Conservation (phyloP, 495 filamentous ascomycete species). For the Aspergillus conjunctus region DNA sequence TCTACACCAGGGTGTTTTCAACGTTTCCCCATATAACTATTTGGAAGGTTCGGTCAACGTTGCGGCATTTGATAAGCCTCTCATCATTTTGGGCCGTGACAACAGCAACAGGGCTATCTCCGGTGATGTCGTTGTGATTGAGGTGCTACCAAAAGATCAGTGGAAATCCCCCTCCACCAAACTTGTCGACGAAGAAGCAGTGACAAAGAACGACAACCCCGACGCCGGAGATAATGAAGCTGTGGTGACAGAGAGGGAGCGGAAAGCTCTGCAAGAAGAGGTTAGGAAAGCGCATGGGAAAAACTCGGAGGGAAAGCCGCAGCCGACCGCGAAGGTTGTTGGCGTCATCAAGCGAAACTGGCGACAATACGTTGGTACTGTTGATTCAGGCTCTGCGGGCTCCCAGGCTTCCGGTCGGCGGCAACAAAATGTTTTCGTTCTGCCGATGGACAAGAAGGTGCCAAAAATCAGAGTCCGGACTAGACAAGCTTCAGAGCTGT, state of each 20-base stretch:
- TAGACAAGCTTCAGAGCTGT: constrained; percentile 79
- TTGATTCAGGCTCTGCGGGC: constrained; percentile 82
- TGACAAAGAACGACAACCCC: constrained; percentile 91
- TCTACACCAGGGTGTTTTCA: constrained; percentile 91
- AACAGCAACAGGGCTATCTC: constrained; percentile 94
- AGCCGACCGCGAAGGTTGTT: constrained; percentile 91
- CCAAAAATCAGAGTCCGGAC: constrained; percentile 94
- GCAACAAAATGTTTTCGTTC: constrained; percentile 89
- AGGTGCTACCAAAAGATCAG: constrained; percentile 88
- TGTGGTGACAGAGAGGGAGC: constrained; percentile 82
- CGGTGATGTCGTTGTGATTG: constrained; percentile 88
- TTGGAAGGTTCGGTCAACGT: constrained; percentile 90
- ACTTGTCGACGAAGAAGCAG: constrained; percentile 89
- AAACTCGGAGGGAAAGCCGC: constrained; percentile 72
- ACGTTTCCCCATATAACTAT: constrained; percentile 97
- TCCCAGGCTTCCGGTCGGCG: constrained; percentile 69
- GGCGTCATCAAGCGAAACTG: constrained; percentile 93
- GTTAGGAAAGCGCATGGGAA: constrained; percentile 84
- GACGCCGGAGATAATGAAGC: constrained; percentile 75
- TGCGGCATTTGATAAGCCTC: constrained; percentile 81
- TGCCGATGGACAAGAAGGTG: constrained; percentile 96
- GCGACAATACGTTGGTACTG: constrained; percentile 95
- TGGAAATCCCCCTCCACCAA: constrained; percentile 96
- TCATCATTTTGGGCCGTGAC: constrained; percentile 88
- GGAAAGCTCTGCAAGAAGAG: constrained; percentile 82